Base-by-base conservation (phyloP, 768 basidiomycete species). In the Kwoniella mangroviensis region DNA sequence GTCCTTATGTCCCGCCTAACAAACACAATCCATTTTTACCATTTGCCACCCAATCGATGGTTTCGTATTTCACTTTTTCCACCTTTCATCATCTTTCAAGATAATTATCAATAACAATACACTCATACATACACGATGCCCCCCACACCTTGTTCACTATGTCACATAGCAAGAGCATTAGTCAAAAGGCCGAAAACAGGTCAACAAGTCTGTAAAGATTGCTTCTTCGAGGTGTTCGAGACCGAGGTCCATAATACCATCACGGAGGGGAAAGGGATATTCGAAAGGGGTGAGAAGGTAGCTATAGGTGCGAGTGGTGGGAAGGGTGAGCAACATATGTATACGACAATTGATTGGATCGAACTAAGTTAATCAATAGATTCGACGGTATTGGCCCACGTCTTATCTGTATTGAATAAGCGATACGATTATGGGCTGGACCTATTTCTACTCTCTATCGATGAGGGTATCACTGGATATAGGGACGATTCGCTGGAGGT, bases 301-400 rank as follows among this genome's bases (percentile, higher is more conserved):
- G 97, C 97, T 26, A 98, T 99, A 69, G 97, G 97, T 41, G 97
- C 97, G 63, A 97, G 94, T 63, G 97, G 97, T 56, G 97, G 97
- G 55, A 99, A 99, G 88, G 96, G 96, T 93, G 55, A 63, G 86
- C 75, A 13, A 13, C 22, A 28, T 28, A 28, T 28, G 28, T 28
- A 28, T 28, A 28, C 28, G 6, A 28, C 28, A 28, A 28, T 6
- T 28, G 4, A 28, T 28, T 28, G 28, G 28, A 5, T 5, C 28
- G 28, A 4, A 34, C 34, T 34, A 34, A 34, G 6, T 21, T 5
- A 0, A 10, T n/a, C 54, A 51, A 51, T 76, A 98, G 97, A 99
- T 83, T 98, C 96, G 9, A 99, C 97, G 12, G 97, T 99, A 17
- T 87, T 99, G 52, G 97, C 97, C 13, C 90, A 98, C 87, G 91